These are phyloP conservation scores for Russula griseocarnosa DNA, from an alignment of 768 basidiomycete species.

Conservation along the genomic window DNA sequence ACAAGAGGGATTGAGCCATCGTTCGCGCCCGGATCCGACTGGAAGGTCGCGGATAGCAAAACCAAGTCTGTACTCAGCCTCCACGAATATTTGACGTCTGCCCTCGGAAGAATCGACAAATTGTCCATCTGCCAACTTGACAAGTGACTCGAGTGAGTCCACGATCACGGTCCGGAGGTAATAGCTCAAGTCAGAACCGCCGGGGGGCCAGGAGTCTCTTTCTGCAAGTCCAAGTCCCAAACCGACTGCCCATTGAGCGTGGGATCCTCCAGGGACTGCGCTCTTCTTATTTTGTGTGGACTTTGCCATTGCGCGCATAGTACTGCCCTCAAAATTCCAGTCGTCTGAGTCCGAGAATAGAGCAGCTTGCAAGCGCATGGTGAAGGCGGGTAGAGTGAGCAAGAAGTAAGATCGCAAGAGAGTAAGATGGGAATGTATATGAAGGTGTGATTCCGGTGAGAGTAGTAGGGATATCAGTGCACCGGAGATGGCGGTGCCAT, in stretches of 20 bases:
- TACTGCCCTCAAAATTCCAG: conserved; percentile 27
- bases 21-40: conserved; percentile 57
- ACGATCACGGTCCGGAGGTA: conserved; percentile 80
- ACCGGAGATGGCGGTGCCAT: conserved; percentile 60
- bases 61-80: conserved; percentile 72
- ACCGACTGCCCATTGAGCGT: conserved; percentile 58
- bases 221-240: conserved; percentile 69
- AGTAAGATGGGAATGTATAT: conserved; percentile 60
- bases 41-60: conserved; percentile 79
- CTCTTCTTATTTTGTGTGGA: conserved; percentile 10
- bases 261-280: not conserved
- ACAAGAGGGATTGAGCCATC: conserved; percentile 83
- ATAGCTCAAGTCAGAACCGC: conserved; percentile 79
- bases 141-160: conserved; percentile 56
- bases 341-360: conserved; percentile 74
- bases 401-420: conserved; percentile 74
- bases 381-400: conserved; percentile 69
- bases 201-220: conserved; percentile 80
- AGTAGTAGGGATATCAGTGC: conserved; percentile 68
- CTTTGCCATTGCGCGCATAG: conserved; percentile 26
- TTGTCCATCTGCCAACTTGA: conserved; percentile 10
- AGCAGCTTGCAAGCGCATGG: conserved; percentile 59
- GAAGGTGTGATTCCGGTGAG: conserved; percentile 56
- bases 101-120: conserved; percentile 2
- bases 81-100: conserved; percentile 39